Evolutionary conservation across 306 rosid species (phyloP).

Genomic region (Acacia acuminata): DNA sequence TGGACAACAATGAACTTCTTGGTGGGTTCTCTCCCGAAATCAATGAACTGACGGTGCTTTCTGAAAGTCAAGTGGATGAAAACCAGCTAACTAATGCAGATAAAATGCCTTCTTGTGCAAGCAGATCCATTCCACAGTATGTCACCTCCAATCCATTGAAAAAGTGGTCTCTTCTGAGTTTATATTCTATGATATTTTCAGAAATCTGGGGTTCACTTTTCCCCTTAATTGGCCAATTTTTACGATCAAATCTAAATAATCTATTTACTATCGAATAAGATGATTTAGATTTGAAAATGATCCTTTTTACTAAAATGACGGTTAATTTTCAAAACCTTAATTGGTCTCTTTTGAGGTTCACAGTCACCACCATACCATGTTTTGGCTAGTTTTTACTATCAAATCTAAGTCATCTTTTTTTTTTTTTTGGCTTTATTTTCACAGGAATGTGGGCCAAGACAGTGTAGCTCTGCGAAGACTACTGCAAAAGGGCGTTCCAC

Average conservation of each 20-base stretch:
- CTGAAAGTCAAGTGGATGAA: slow-evolving; percentile 82
- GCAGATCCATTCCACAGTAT: slow-evolving; percentile 51
- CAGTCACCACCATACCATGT: not conserved
- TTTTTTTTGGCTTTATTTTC: not conserved
- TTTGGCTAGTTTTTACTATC: slow-evolving; percentile 11
- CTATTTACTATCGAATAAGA: not conserved
- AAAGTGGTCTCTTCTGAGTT: not conserved
- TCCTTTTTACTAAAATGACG: too few relatives aligned
- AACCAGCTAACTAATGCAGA: slow-evolving; percentile 43
- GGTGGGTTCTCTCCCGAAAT: slow-evolving; percentile 67
- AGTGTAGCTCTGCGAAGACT: slow-evolving; percentile 38
- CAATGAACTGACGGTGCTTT: slow-evolving; percentile 49
- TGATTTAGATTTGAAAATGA: not conserved
- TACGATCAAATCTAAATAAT: not conserved
- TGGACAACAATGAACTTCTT: slow-evolving; percentile 79
- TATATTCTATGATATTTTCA: not conserved
- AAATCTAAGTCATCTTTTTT: not conserved
- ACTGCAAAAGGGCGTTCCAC: not conserved
- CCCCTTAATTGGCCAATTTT: slow-evolving; percentile 4
- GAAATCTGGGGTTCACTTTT: not conserved
- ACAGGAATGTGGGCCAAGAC: slow-evolving; percentile 42
- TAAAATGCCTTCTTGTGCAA: slow-evolving; percentile 44
- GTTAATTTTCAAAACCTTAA: not conserved
- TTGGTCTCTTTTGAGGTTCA: not conserved
- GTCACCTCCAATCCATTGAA: slow-evolving; percentile 32